Percentiles rank a stretch among this genome's conserved stretches.
Conservation (phyloP, 371 early-diverging fungal genomes). For the Globomyces sp. region DNA sequence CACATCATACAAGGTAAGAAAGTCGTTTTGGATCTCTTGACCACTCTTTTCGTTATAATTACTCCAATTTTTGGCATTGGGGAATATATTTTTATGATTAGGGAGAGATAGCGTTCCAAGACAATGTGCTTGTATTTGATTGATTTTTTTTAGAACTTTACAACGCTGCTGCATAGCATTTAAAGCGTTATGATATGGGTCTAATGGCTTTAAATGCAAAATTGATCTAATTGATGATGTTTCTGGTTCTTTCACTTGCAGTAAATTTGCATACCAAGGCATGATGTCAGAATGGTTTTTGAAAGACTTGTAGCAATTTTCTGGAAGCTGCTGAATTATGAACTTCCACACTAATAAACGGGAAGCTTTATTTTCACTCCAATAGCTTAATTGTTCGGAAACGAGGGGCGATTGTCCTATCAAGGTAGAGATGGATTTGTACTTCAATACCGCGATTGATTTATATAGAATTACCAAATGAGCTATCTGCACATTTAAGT, state of each 20-base stretch:
- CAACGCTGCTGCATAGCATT: not conserved
- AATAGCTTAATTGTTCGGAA: slow-evolving; percentile 4
- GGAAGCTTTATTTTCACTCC: not conserved
- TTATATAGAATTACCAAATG: slow-evolving; percentile 9
- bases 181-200: not conserved
- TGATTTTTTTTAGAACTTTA: slow-evolving; percentile 4
- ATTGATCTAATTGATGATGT: not conserved
- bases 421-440: not conserved
- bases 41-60: not conserved
- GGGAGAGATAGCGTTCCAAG: not conserved
- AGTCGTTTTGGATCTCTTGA: not conserved
- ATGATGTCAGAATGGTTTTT: not conserved
- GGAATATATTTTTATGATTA: not conserved
- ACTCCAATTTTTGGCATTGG: not conserved
- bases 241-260: not conserved
- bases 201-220: slow-evolving; percentile 1
- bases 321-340: slow-evolving; percentile 3
- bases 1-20: not conserved
- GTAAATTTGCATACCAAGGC: slow-evolving; percentile 3
- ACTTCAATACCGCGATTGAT: slow-evolving; percentile 6
- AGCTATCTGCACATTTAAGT: not conserved
- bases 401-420: not conserved
- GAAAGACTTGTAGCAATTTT: not conserved
- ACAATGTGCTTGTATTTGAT: slow-evolving; percentile 15
- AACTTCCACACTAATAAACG: not conserved